Conservation (phyloP, 169 alveolate species). For the Plasmodium adleri region DNA sequence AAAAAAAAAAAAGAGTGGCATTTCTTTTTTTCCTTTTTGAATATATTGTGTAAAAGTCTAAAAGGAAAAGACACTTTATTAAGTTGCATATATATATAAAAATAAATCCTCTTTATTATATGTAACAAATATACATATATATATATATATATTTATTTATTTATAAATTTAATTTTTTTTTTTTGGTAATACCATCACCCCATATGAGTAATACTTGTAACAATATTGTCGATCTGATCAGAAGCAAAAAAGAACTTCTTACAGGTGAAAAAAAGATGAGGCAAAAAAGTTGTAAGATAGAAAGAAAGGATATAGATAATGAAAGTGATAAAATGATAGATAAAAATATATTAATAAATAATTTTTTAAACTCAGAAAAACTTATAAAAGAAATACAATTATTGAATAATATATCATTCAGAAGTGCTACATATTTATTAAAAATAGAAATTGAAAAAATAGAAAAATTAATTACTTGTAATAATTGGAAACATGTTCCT, state of each 20-base stretch:
- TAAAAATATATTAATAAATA: constrained; percentile 21
- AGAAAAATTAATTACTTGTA: constrained; percentile 16
- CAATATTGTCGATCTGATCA: constrained; percentile 33
- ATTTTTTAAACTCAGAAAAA: constrained; percentile 29
- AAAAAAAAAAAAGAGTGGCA: too few relatives aligned
- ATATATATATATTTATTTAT: not conserved
- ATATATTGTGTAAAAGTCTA: too few relatives aligned
- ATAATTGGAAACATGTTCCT: constrained; percentile 34
- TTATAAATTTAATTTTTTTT: not conserved
- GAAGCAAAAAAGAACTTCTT: constrained; percentile 37
- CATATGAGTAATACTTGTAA: constrained; percentile 9
- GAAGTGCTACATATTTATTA: constrained; percentile 18
- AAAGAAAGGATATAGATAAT: not conserved
- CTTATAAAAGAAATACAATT: constrained; percentile 34
- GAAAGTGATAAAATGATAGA: not conserved
- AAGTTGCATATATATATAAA: too few relatives aligned
- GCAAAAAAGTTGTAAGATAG: not conserved
- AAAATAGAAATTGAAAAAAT: constrained; percentile 29
- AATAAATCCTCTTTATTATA: too few relatives aligned
- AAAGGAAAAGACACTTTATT: too few relatives aligned
- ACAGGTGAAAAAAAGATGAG: constrained; percentile 29
- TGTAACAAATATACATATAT: not conserved
- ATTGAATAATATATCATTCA: constrained; percentile 13
- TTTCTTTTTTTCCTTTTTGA: too few relatives aligned
- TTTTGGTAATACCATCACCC: not conserved